Evolutionary conservation across 805 yeast species (phyloP).

Genomic region (Teunomyces tritomae): DNA sequence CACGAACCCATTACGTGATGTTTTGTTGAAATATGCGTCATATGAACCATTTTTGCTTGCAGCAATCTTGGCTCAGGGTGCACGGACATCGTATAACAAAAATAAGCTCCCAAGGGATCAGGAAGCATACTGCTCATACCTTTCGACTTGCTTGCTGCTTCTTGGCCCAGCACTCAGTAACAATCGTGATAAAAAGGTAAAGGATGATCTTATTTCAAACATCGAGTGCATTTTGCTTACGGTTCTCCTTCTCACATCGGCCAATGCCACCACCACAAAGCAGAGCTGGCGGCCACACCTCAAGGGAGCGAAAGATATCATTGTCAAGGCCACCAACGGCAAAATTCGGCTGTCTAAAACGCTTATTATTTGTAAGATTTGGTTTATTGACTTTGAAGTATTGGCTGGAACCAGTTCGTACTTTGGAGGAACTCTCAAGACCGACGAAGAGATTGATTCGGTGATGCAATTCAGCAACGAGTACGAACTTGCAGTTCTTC

Average conservation of each 20-base stretch:
- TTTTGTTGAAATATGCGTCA: conserved; percentile 56
- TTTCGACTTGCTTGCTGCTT: conserved; percentile 58
- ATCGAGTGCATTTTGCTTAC: conserved; percentile 69
- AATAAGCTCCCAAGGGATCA: conserved; percentile 52
- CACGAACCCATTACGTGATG: conserved; percentile 58
- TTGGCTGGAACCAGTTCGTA: conserved; percentile 55
- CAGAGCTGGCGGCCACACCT: conserved; percentile 66
- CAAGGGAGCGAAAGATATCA: conserved; percentile 60
- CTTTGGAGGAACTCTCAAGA: conserved; percentile 53
- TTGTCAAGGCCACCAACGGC: conserved; percentile 47
- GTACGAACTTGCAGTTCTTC: conserved; percentile 34
- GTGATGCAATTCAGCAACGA: conserved; percentile 25
- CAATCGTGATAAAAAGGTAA: conserved; percentile 16
- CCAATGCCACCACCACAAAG: conserved; percentile 52
- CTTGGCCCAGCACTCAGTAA: conserved; percentile 44
- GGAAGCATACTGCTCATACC: conserved; percentile 59
- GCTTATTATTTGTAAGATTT: conserved; percentile 51
- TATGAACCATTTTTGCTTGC: conserved; percentile 61
- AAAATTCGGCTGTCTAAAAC: conserved; percentile 34
- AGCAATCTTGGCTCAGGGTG: conserved; percentile 74
- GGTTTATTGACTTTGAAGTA: conserved; percentile 57
- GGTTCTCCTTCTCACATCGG: conserved; percentile 62
- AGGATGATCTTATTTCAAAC: conserved; percentile 33
- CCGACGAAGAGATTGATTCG: conserved; percentile 44
- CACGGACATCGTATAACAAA: conserved; percentile 48